phyloP scores from a whole-genome alignment of 306 rosid species.

The Glycine soja region DNA sequence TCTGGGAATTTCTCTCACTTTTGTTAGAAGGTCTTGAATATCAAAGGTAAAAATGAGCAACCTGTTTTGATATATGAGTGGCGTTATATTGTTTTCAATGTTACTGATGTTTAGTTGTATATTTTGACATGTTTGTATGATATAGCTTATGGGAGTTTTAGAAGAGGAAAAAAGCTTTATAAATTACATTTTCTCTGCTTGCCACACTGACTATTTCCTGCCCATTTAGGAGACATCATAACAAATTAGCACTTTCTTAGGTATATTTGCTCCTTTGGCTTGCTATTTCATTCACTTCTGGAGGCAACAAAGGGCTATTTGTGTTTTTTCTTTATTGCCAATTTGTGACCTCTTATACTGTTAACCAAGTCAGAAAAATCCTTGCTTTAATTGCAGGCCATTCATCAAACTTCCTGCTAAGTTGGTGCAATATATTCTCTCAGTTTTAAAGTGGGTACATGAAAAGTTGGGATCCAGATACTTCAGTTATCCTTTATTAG shows the following conservation, averaged over 20 bases:
- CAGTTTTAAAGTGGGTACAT: conserved; percentile 63
- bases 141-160: conserved; percentile 4
- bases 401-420: conserved; percentile 71
- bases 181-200: conserved; percentile 13
- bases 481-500: conserved; percentile 59
- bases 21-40: conserved; percentile 76
- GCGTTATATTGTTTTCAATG: conserved; percentile 24
- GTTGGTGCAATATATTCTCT: conserved; percentile 60
- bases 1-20: conserved; percentile 72
- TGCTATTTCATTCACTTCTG: conserved; percentile 43
- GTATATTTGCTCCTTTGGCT: background rate
- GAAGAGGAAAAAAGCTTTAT: conserved; percentile 17
- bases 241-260: conserved; percentile 11
- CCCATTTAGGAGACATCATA: conserved; percentile 23
- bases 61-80: conserved; percentile 37
- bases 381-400: conserved; percentile 69
- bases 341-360: conserved; percentile 23
- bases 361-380: conserved; percentile 41
- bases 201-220: background rate
- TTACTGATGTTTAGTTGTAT: conserved; percentile 32
- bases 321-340: conserved; percentile 40
- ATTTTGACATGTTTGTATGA: conserved; percentile 37
- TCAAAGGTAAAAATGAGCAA: conserved; percentile 66
- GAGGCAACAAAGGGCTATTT: conserved; percentile 28
- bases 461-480: conserved; percentile 57